Evolutionary conservation across 1,139 yeast genomes (phyloP), one percentile per base, ranked within the genome.

Genomic region (Protomyces lactucae-debilis): DNA sequence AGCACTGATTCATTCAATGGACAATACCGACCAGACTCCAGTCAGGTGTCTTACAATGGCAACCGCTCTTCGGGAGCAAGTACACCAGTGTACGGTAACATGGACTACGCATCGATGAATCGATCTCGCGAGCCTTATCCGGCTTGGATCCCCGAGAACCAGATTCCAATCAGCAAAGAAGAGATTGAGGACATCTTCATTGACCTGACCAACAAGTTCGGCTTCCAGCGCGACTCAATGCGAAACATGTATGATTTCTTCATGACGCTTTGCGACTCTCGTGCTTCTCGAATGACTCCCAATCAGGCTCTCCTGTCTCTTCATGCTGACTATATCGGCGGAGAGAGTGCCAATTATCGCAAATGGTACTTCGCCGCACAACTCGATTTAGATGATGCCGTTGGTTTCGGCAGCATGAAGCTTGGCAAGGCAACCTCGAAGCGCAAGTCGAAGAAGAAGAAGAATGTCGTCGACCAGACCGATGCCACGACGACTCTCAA

Each of bases 341-440:
- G 98, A 63, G 88, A 87, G 69, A 84, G 90, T 68, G 87, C 98
- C 37, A 93, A 93, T 76, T 93, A 88, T 77, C 83, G 88, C 72
- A 92, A 88, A 74, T 93, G 99, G 99, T 93, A 89, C 76, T 90
- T 93, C 77, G 97, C 97, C 39, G 91, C 97, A 53, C 93, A 87
- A 76, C 77, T 90, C 68, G 95, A 89, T 75, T 79, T 89, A 70
- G 97, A 91, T 75, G 92, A 87, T 68, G 87, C 86, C 61, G 79
- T 88, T 68, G 93, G 92, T 1, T 85, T 85, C 79, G 81, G 87
- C 72, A 85, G 86, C 77, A 87, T 88, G 93, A 82, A 81, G 73
- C 79, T 89, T 72, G 95, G 95, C 69, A 77, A 61, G 51, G 66
- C 66, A 37, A 60, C 69, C 9, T 67, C 67, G 57, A 55, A 65